Evolutionary conservation across 2,329 filamentous ascomycete genomes (phyloP).

Genomic region (Pseudogymnoascus sp.): DNA sequence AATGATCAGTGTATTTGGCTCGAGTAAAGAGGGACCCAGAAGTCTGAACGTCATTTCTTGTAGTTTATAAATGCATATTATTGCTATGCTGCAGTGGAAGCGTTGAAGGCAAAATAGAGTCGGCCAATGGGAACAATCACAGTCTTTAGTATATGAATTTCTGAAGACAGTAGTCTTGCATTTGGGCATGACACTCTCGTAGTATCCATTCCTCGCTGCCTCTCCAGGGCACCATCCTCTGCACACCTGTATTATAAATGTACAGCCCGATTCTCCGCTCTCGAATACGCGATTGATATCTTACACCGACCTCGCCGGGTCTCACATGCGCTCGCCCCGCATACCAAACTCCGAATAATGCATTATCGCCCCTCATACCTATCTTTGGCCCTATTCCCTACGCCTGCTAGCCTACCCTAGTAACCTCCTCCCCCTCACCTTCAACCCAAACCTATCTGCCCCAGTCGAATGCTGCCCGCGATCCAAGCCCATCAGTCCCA

Average conservation of each 20-base stretch:
- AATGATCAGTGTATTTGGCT: too few relatives aligned
- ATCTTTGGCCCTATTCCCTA: background rate
- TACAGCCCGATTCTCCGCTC: background rate
- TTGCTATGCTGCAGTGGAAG: background rate
- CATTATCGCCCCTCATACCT: background rate
- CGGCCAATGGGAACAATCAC: background rate
- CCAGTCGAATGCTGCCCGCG: conserved; percentile 54
- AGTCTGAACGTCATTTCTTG: too few relatives aligned
- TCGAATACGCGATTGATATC: background rate
- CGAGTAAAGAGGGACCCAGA: too few relatives aligned
- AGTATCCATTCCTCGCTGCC: background rate
- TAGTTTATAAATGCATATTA: background rate
- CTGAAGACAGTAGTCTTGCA: background rate
- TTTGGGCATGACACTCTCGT: background rate
- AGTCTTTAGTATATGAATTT: background rate
- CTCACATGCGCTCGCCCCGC: background rate
- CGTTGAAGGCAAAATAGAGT: background rate
- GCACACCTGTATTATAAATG: background rate
- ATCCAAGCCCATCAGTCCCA: conserved; percentile 54
- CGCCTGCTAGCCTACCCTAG: conserved; percentile 20
- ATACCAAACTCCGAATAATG: background rate
- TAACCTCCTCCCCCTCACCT: conserved; percentile 25
- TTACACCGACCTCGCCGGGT: background rate
- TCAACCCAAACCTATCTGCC: conserved; percentile 46
- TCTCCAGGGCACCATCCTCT: background rate